phyloP scores from a whole-genome alignment of 2,329 filamentous ascomycete genomes.

The Colletotrichum falcatum region DNA sequence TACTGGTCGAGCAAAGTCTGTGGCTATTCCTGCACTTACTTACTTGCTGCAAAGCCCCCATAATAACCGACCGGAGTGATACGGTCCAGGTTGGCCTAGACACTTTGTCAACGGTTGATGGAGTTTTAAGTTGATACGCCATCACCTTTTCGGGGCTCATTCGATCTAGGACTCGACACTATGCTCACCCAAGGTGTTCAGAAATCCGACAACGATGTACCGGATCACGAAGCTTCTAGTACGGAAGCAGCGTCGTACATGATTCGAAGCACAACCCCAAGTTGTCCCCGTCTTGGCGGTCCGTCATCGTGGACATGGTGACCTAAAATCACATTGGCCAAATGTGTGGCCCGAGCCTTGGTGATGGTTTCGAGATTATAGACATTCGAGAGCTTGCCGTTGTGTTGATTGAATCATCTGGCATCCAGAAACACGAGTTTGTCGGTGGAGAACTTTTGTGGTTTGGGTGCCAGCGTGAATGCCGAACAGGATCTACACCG shows the following conservation, averaged over 20 bases:
- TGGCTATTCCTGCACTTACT: too few species aligned
- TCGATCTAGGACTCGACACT: not conserved
- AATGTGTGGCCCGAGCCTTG: not conserved
- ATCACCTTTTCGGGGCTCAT: not conserved
- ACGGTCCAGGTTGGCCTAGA: too few species aligned
- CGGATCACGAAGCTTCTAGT: not conserved
- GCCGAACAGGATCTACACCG: not conserved
- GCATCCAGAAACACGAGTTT: not conserved
- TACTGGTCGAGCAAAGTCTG: too few species aligned
- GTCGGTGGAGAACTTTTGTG: not conserved
- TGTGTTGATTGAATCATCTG: not conserved
- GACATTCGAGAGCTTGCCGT: not conserved
- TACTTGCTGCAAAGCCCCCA: too few species aligned
- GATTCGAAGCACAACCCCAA: not conserved
- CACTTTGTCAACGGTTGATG: too few species aligned
- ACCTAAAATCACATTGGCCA: not conserved
- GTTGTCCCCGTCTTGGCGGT: not conserved
- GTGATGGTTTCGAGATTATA: not conserved
- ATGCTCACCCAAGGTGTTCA: not conserved
- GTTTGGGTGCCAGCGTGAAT: not conserved
- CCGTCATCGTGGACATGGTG: not conserved
- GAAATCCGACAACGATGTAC: not conserved
- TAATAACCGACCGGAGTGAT: too few species aligned
- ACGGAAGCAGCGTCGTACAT: not conserved
- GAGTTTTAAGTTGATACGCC: not conserved